Percentiles rank a stretch among this genome's conserved stretches.
Conservation (phyloP, 1,284 basidiomycete species). For the Rhodotorula sp. region DNA sequence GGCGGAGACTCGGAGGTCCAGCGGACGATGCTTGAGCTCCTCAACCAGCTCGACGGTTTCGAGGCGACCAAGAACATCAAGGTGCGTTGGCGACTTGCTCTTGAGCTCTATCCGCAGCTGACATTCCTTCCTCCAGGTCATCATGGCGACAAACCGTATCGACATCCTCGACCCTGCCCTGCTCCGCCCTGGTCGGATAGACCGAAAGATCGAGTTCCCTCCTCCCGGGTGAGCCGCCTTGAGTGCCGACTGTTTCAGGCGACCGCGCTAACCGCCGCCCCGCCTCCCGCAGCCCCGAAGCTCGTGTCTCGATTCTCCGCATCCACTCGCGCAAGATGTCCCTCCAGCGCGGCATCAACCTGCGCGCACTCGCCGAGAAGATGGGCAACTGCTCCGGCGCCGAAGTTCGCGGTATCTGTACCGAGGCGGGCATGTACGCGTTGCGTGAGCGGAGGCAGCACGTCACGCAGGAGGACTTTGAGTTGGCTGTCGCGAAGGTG, state of each 20-base stretch:
- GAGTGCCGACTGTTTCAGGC: neutral
- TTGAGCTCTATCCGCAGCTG: neutral
- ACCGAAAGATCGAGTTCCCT: slow-evolving; percentile 98
- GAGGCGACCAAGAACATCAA: slow-evolving; percentile 99
- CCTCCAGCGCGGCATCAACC: slow-evolving; percentile 93
- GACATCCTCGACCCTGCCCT: slow-evolving; percentile 95
- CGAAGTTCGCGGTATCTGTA: slow-evolving; percentile 97
- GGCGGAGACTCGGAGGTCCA: slow-evolving; percentile 95
- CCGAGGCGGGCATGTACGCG: slow-evolving; percentile 98
- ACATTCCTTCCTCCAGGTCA: slow-evolving; percentile 54
- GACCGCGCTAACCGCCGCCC: neutral
- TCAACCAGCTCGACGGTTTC: slow-evolving; percentile 97
- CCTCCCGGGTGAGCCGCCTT: slow-evolving; percentile 68
- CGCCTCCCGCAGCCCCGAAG: slow-evolving; percentile 63
- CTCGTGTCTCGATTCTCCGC: slow-evolving; percentile 90
- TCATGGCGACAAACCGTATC: slow-evolving; percentile 99
- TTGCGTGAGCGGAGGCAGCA: slow-evolving; percentile 91
- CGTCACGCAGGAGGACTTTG: slow-evolving; percentile 97
- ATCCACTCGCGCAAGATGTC: slow-evolving; percentile 99
- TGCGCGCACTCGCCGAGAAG: slow-evolving; percentile 91
- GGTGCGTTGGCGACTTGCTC: slow-evolving; percentile 45
- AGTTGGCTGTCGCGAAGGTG: slow-evolving; percentile 93
- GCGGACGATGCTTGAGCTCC: slow-evolving; percentile 92
- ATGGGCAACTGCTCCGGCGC: slow-evolving; percentile 96
- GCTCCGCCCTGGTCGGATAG: slow-evolving; percentile 92